Conservation (phyloP, 768 basidiomycete species). For the Leccinum pellstonianum region DNA sequence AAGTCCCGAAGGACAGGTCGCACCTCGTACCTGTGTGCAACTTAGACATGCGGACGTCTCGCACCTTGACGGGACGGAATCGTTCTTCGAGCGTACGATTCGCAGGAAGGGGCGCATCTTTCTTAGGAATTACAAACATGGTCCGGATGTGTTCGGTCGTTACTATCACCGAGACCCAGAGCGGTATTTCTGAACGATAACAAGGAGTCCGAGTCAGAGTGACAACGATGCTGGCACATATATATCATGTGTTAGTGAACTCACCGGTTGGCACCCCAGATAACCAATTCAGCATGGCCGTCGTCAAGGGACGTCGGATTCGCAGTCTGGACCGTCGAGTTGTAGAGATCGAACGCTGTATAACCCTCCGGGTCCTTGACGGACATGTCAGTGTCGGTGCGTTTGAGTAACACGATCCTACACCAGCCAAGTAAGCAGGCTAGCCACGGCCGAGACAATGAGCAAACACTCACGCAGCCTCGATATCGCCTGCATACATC, state of each 20-base stretch:
- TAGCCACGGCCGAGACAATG: constrained; percentile 17
- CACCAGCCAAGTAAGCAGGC: constrained; percentile 18
- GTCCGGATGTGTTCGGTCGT: constrained; percentile 80
- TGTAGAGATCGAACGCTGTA: constrained; percentile 91
- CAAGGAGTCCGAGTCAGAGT: background rate
- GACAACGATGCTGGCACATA: background rate
- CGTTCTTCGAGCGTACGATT: constrained; percentile 38
- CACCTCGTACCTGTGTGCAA: constrained; percentile 72
- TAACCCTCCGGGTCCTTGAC: constrained; percentile 87
- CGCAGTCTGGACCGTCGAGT: constrained; percentile 79
- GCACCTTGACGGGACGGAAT: constrained; percentile 63
- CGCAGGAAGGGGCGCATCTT: constrained; percentile 12
- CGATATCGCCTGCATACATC: constrained; percentile 74
- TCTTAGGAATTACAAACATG: constrained; percentile 51
- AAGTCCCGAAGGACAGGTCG: background rate
- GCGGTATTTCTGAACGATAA: constrained; percentile 67
- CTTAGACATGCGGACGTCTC: constrained; percentile 79
- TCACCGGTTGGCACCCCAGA: constrained; percentile 85
- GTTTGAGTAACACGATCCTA: constrained; percentile 74
- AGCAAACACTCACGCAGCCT: constrained; percentile 53
- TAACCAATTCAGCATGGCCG: constrained; percentile 60
- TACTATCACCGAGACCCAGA: constrained; percentile 78
- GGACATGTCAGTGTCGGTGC: constrained; percentile 65
- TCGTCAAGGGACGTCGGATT: constrained; percentile 46
- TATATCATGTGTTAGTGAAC: constrained; percentile 2